Evolutionary conservation across 306 rosid genomes (phyloP).

Genomic region (Glycine soja): DNA sequence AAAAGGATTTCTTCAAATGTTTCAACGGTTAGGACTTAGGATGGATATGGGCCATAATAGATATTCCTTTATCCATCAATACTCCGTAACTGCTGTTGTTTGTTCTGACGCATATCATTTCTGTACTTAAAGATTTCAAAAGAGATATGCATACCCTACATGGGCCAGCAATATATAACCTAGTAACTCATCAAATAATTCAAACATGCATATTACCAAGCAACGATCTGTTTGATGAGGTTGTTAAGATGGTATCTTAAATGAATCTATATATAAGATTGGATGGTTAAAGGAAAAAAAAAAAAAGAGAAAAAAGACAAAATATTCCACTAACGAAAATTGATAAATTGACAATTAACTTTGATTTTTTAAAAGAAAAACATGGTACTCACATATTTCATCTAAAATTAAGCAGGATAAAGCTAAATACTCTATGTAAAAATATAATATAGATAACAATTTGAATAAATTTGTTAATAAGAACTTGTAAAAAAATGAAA

Average conservation of each 20-base stretch:
- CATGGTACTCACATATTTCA: neutral
- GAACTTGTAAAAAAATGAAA: neutral
- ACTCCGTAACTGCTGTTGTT: neutral
- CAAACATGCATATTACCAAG: constrained; percentile 9
- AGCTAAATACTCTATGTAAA: neutral
- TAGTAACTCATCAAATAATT: neutral
- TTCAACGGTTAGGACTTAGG: neutral
- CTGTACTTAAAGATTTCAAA: constrained; percentile 4
- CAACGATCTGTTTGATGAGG: neutral
- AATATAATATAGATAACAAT: neutral
- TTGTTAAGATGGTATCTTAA: neutral
- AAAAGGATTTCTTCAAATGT: neutral
- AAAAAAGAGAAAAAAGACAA: no score
- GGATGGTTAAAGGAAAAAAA: no score
- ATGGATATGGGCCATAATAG: neutral
- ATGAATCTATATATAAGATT: no score
- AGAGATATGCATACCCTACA: constrained; percentile 16
- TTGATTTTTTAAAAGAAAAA: no score
- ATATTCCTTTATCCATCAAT: constrained; percentile 1
- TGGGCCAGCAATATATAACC: neutral
- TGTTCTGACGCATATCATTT: neutral
- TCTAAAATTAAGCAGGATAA: neutral
- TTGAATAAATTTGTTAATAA: neutral
- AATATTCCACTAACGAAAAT: no score
- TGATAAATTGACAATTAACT: no score